Evolutionary conservation across 306 rosid species (phyloP).

Genomic region (Cucumis sativus): Cucumber_9930_V3 NC_026660.2:26702001-26702500

Average conservation of each 20-base stretch:
- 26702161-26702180: conserved; percentile 30
- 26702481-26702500: not conserved
- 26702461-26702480: not conserved
- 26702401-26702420: not conserved
- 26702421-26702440: not conserved
- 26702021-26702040: conserved; percentile 24
- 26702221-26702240: conserved; percentile 44
- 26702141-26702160: conserved; percentile 25
- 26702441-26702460: conserved; percentile 7
- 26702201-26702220: conserved; percentile 47
- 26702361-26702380: not conserved
- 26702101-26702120: conserved; percentile 12
- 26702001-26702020: conserved; percentile 31
- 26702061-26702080: conserved; percentile 19
- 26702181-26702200: conserved; percentile 46
- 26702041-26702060: conserved; percentile 30
- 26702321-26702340: not conserved
- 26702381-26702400: not conserved
- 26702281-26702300: conserved; percentile 69
- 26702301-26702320: not conserved
- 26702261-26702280: conserved; percentile 56
- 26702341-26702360: not conserved
- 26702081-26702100: conserved; percentile 18
- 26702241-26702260: conserved; percentile 55
- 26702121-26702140: conserved; percentile 21